phyloP scores from a whole-genome alignment of 257 asterid genomes.

The Mentha longifolia region DNA sequence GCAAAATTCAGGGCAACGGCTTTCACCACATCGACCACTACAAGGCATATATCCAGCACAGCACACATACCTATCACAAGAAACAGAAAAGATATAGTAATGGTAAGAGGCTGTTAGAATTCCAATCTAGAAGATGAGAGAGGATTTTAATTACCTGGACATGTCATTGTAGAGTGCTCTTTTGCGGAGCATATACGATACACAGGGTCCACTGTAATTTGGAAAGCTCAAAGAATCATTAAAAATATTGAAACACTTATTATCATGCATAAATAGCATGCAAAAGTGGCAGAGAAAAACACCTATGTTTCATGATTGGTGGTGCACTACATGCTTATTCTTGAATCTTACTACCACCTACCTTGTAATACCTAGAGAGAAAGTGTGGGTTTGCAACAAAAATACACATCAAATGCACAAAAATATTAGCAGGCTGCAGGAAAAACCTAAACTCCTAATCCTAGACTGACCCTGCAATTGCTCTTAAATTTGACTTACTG shows the following conservation, averaged over 20 bases:
- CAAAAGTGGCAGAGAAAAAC: slow-evolving; percentile 5
- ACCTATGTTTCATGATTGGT: not conserved
- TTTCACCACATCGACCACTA: slow-evolving; percentile 99
- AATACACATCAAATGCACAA: slow-evolving; percentile 8
- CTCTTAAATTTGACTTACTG: not conserved
- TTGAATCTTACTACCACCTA: not conserved
- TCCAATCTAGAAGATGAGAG: slow-evolving; percentile 17
- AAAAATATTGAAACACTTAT: slow-evolving; percentile 3
- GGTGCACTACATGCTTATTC: slow-evolving; percentile 3
- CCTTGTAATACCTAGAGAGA: not conserved
- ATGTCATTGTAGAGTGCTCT: slow-evolving; percentile 99
- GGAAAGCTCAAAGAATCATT: slow-evolving; percentile 23
- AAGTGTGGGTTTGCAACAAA: slow-evolving; percentile 2
- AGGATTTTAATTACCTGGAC: slow-evolving; percentile 67
- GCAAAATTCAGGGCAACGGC: slow-evolving; percentile 93
- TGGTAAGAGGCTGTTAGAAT: slow-evolving; percentile 16
- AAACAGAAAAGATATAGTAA: slow-evolving; percentile 16
- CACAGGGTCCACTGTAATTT: slow-evolving; percentile 86
- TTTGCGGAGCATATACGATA: slow-evolving; percentile 91
- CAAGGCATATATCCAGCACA: slow-evolving; percentile 99
- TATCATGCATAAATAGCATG: not conserved
- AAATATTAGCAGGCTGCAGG: not conserved
- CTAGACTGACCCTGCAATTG: slow-evolving; percentile 3
- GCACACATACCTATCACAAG: slow-evolving; percentile 72
- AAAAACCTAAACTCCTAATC: slow-evolving; percentile 15